Evolutionary conservation across 2,329 filamentous ascomycete genomes (phyloP), one percentile per base, ranked within the genome.

Genomic region (Penicillium sp.): DNA sequence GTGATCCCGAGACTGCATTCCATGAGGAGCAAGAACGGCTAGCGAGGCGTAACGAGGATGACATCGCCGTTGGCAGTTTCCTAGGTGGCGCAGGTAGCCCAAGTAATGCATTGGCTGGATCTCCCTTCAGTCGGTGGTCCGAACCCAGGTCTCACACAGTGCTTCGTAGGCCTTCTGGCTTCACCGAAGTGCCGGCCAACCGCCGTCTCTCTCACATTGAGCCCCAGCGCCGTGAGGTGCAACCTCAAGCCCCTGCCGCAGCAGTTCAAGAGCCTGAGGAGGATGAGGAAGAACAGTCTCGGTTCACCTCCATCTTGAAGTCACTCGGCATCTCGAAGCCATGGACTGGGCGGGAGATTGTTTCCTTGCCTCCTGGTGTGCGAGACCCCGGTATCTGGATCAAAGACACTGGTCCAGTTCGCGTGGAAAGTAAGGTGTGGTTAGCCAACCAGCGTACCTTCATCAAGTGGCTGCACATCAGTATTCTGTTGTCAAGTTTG

Each of bases 361-460:
- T 79, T 13, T 77, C 82, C 52, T 81, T 98, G 3, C 95, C 95
- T 0, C 90, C 92, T 26, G 95, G 95, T 31, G 91, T 99, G n/a
- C 85, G 85, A 22, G 87, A 96, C 70, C 95, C 95, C 1, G 86
- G 84, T 9, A 83, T 87, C 63, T 96, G 93, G 87, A 90, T 99
- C 81, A 99, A 99, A 80, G 96, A 99, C 76, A 85, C 89, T 33
- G 93, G 95, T 3, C 90, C 92, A 35, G 84, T 98, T 63, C 90
- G 92, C 71, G 91, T 99, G 56, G 95, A 99, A 78, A 92, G 91
- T 60, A 99, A 99, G 77, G 93, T 99, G 29, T 99, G 95, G 93
- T 87, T 99, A 56, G 95, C 95, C 54, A 99, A 99, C 76, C 93
- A 99, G 78, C 89, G 95, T 60, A 99, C 95, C 0, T 99, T 97